Evolutionary conservation across 176 grass and related monocot species (phyloP).

Genomic region (Areca catechu): DNA sequence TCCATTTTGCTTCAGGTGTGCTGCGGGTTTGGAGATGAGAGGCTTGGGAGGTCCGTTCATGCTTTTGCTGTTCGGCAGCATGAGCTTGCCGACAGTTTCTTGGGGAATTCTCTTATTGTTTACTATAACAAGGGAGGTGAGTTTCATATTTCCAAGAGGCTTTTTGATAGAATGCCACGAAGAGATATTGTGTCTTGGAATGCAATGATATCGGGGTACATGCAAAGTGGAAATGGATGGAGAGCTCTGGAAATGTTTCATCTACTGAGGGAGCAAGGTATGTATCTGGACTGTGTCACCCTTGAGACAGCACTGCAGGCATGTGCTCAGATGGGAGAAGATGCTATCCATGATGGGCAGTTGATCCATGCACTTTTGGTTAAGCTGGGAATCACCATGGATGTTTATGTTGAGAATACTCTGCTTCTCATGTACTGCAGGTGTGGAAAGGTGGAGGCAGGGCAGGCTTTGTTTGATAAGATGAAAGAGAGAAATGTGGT

Average conservation of each 20-base stretch:
- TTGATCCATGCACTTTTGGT: slow-evolving; percentile 3
- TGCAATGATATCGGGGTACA: slow-evolving; percentile 14
- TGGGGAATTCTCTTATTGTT: slow-evolving; percentile 22
- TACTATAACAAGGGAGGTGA: slow-evolving; percentile 16
- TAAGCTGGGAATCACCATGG: not conserved
- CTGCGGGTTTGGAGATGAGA: not conserved
- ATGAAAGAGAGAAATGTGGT: slow-evolving; percentile 14
- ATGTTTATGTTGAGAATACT: slow-evolving; percentile 12
- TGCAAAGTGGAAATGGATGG: not conserved
- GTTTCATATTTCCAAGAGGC: slow-evolving; percentile 8
- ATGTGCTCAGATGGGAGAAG: slow-evolving; percentile 11
- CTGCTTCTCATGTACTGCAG: slow-evolving; percentile 17
- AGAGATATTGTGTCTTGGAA: slow-evolving; percentile 21
- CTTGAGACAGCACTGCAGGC: slow-evolving; percentile 7
- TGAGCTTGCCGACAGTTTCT: slow-evolving; percentile 9
- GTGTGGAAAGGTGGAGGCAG: slow-evolving; percentile 5
- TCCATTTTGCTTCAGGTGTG: slow-evolving; percentile 22
- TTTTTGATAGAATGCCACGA: slow-evolving; percentile 6
- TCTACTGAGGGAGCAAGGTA: not conserved
- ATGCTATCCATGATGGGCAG: slow-evolving; percentile 1
- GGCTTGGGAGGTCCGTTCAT: slow-evolving; percentile 4
- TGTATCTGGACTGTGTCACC: not conserved
- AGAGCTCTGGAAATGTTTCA: slow-evolving; percentile 15
- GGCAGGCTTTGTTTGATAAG: slow-evolving; percentile 3
- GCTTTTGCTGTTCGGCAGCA: slow-evolving; percentile 9